phyloP scores from a whole-genome alignment of 257 asterid genomes.

The Solanum corneliomulleri region DNA sequence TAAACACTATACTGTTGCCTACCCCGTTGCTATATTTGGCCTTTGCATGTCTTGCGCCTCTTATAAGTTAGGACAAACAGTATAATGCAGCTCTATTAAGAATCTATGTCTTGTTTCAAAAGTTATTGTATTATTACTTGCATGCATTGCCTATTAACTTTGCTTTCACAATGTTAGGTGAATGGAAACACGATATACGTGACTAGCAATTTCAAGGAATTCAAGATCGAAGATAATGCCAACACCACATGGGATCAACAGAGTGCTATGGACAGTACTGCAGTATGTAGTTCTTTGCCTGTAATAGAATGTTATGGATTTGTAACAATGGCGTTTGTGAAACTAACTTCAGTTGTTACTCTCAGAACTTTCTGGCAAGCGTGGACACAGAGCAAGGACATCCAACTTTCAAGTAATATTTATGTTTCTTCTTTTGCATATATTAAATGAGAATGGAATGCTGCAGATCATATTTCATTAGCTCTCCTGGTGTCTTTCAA shows the following conservation, averaged over 20 bases:
- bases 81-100: neutral
- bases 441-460: neutral
- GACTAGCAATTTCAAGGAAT: constrained; percentile 79
- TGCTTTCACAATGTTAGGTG: constrained; percentile 30
- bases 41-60: neutral
- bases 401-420: constrained; percentile 54
- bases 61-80: neutral
- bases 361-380: constrained; percentile 70
- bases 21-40: neutral
- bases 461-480: neutral
- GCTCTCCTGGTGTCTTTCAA: neutral
- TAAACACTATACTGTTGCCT: neutral
- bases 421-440: neutral
- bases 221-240: constrained; percentile 60
- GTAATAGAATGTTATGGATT: neutral
- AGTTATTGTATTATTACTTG: neutral
- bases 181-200: constrained; percentile 80
- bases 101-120: neutral
- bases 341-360: constrained; percentile 1
- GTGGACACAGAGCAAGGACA: constrained; percentile 40
- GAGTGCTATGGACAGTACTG: constrained; percentile 61
- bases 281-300: constrained; percentile 41
- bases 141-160: neutral
- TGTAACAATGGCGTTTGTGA: neutral
- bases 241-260: constrained; percentile 73